phyloP scores from a whole-genome alignment of 495 filamentous ascomycete species.

The Podospora australis region DNA sequence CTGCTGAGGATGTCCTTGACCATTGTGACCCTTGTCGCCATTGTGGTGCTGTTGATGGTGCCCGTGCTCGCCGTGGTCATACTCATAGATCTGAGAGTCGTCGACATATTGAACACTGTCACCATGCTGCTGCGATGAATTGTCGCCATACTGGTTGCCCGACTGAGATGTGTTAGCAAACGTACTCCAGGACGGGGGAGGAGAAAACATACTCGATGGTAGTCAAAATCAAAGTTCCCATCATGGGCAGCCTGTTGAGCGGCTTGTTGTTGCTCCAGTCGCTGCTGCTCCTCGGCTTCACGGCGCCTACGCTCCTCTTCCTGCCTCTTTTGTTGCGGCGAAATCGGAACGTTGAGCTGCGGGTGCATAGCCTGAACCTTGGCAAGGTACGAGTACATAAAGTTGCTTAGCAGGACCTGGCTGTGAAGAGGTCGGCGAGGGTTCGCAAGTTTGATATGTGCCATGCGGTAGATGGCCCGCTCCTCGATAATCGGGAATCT shows the following conservation, averaged over 20 bases:
- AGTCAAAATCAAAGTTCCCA: slow-evolving; percentile 40
- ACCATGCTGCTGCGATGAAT: slow-evolving; percentile 27
- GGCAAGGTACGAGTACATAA: slow-evolving; percentile 99
- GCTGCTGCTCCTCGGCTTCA: slow-evolving; percentile 51
- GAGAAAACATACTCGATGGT: slow-evolving; percentile 41
- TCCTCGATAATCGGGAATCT: slow-evolving; percentile 94
- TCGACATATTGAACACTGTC: slow-evolving; percentile 37
- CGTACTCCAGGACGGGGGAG: not conserved
- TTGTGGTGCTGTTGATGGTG: slow-evolving; percentile 12
- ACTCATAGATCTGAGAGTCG: slow-evolving; percentile 43
- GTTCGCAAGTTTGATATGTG: slow-evolving; percentile 97
- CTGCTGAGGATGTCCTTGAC: slow-evolving; percentile 8
- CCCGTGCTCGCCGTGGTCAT: slow-evolving; percentile 31
- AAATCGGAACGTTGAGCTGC: slow-evolving; percentile 70
- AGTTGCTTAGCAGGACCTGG: slow-evolving; percentile 96
- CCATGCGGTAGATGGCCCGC: slow-evolving; percentile 95
- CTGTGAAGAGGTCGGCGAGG: slow-evolving; percentile 87
- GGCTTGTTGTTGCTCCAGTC: slow-evolving; percentile 28
- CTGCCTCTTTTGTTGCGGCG: slow-evolving; percentile 55
- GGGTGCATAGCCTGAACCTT: slow-evolving; percentile 99
- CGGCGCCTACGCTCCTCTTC: slow-evolving; percentile 58
- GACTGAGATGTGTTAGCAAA: slow-evolving; percentile 21
- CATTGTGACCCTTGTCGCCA: slow-evolving; percentile 2
- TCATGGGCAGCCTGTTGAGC: slow-evolving; percentile 32
- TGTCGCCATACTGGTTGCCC: slow-evolving; percentile 38